Conservation (phyloP, 176 grass and related monocot genomes). For the Saccharum officinarum region DNA sequence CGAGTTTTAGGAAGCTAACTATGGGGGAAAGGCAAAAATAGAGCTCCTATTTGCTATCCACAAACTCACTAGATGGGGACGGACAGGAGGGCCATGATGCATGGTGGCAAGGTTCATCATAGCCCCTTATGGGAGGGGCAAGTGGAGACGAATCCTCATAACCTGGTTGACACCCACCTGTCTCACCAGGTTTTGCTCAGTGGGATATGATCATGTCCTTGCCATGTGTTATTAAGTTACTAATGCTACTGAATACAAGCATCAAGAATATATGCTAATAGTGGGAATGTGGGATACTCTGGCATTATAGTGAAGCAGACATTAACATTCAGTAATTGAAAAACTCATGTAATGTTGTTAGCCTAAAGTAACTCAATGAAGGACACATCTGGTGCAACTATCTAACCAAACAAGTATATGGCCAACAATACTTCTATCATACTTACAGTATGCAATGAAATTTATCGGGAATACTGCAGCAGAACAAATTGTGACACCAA, state of each 20-base stretch:
- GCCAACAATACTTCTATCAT: neutral
- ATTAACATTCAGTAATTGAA: neutral
- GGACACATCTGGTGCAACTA: neutral
- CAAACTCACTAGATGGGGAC: neutral
- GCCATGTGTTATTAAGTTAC: neutral
- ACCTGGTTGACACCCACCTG: neutral
- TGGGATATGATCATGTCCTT: neutral
- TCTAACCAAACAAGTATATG: conserved; percentile 1
- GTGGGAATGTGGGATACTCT: neutral
- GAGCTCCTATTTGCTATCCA: neutral
- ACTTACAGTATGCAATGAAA: neutral
- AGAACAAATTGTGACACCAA: conserved; percentile 29
- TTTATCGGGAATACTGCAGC: neutral
- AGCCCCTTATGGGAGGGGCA: neutral
- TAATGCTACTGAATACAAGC: neutral
- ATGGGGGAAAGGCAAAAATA: too few species aligned
- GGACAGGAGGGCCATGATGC: neutral
- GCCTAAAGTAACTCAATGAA: conserved; percentile 20
- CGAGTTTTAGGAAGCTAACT: too few species aligned
- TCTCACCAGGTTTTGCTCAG: neutral
- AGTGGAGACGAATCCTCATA: neutral
- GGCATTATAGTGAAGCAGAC: neutral
- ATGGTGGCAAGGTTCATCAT: neutral
- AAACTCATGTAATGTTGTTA: neutral
- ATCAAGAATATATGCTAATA: conserved; percentile 2